Evolutionary conservation across 192 early-diverging fungal genomes (phyloP).

Genomic region (Backusella macrospora): DNA sequence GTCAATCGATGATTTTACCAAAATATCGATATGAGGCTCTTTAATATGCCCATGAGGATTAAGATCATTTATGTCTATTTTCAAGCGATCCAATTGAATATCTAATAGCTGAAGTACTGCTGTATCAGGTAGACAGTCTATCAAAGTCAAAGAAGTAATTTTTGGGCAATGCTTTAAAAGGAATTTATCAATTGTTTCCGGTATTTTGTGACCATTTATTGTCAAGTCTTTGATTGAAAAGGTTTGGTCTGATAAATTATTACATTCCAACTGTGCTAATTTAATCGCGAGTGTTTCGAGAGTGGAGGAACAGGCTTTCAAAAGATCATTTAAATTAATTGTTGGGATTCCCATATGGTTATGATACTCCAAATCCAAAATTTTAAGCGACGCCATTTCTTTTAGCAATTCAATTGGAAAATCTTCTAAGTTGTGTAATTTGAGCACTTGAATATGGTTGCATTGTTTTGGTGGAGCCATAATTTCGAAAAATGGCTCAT

Average conservation of each 20-base stretch:
- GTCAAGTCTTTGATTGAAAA: constrained; percentile 9
- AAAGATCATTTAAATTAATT: not conserved
- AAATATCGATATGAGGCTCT: constrained; percentile 1
- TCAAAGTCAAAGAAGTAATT: not conserved
- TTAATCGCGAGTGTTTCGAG: not conserved
- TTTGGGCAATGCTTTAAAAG: not conserved
- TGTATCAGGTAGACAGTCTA: not conserved
- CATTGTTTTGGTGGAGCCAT: not conserved
- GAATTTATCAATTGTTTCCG: not conserved
- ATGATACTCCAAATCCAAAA: not conserved
- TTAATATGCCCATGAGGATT: constrained; percentile 9
- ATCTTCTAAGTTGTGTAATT: not conserved
- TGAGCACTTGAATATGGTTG: not conserved
- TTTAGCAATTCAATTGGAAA: not conserved
- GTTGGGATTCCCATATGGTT: not conserved
- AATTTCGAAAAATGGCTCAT: not conserved
- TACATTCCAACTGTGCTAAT: not conserved
- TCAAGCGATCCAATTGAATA: not conserved
- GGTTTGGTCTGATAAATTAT: not conserved
- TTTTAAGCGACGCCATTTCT: not conserved
- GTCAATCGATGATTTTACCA: not conserved
- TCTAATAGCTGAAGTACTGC: not conserved
- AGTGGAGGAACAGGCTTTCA: not conserved
- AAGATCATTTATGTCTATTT: not conserved
- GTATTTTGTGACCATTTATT: not conserved